Percentiles rank a stretch among this genome's conserved stretches.
Conservation (phyloP, 805 yeast genomes). For the Metschnikowia picachoensis region DNA sequence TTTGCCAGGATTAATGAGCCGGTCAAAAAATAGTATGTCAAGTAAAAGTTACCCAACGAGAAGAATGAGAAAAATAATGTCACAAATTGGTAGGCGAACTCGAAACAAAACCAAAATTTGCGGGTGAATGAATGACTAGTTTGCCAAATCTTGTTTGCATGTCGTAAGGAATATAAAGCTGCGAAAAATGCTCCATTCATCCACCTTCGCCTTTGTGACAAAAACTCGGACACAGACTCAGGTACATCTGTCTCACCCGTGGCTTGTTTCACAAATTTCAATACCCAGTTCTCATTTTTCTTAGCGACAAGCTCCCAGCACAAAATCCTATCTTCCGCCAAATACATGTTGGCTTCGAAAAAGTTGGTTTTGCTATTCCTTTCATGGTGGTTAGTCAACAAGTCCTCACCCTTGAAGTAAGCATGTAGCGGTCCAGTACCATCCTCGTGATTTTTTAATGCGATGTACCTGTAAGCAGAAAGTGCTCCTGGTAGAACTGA, state of each 20-base stretch:
- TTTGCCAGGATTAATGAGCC: constrained; percentile 49
- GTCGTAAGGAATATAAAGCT: constrained; percentile 25
- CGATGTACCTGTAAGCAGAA: constrained; percentile 89
- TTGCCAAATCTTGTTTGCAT: constrained; percentile 23
- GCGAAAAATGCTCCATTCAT: constrained; percentile 31
- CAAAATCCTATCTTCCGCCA: constrained; percentile 28
- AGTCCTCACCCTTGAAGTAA: constrained; percentile 83
- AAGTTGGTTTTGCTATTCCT: constrained; percentile 59
- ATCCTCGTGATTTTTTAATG: constrained; percentile 76
- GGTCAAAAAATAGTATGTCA: constrained; percentile 26
- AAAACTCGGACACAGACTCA: constrained; percentile 24
- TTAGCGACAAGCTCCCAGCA: constrained; percentile 31
- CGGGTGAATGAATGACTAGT: constrained; percentile 23
- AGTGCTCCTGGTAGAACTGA: constrained; percentile 94
- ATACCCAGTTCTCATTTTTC: constrained; percentile 26
- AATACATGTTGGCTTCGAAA: constrained; percentile 71
- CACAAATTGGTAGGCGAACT: constrained; percentile 23
- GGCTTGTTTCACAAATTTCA: constrained; percentile 28
- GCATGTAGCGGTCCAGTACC: constrained; percentile 91
- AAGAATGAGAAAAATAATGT: constrained; percentile 23
- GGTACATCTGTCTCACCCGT: constrained; percentile 32
- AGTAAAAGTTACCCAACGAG: constrained; percentile 26
- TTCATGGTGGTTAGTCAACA: constrained; percentile 27
- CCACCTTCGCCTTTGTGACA: constrained; percentile 29
- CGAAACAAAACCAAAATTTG: constrained; percentile 24